Base-by-base conservation (phyloP, 371 early-diverging fungal genomes). In the Chytridium lagenaria region DNA sequence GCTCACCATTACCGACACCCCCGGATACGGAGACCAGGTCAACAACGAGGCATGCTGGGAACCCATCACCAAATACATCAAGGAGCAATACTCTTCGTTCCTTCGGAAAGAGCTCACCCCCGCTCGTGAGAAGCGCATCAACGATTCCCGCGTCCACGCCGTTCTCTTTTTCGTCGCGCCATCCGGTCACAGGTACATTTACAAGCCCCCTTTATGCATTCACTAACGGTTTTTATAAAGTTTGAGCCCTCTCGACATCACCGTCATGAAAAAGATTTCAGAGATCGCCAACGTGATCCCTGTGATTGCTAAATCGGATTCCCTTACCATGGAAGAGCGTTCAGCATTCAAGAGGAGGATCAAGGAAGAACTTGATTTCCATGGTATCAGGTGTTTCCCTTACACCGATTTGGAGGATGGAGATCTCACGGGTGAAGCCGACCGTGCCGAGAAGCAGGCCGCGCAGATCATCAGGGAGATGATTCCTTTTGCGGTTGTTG, bases 51-150 rank as follows among this genome's bases (percentile, higher is more conserved):
- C 92, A 72, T 90, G 95, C 84, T 98, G 96, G 96, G 91, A 91
- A 65, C 95, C 98, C n/a, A 93, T 98, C 75, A 86, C 95, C 66
- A 94, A 97, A 71, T 97, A 93, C 84, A 92, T 99, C 78, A 94
- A 97, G 78, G 95, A 94, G 77, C 97, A 96, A 84, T 95, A 96
- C 86, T 94, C 94, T 72, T 88, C 89, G 44, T 95, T 93, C 77
- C 90, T 98, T 84, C 88, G 93, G 74, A 94, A 96, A 82, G 91
- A 95, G 67, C 75, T 84, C 28, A 80, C 80, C 19, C 84, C 84
- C 28, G 72, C 71, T 19, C 75, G 84, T 37, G 84, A 80, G 87
- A 87, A 73, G 89, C 90, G 81, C 87, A 93, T 73, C 86, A 85
- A 78, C 86, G 97, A 81, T 87, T 91, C 78, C 89, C 90, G 97